A percentile compares a stretch with the other conserved stretches of the same genome.
Evolutionary conservation across 2,329 filamentous ascomycete genomes (phyloP).

Genomic region (Ophiostoma novo-ulmi): DNA sequence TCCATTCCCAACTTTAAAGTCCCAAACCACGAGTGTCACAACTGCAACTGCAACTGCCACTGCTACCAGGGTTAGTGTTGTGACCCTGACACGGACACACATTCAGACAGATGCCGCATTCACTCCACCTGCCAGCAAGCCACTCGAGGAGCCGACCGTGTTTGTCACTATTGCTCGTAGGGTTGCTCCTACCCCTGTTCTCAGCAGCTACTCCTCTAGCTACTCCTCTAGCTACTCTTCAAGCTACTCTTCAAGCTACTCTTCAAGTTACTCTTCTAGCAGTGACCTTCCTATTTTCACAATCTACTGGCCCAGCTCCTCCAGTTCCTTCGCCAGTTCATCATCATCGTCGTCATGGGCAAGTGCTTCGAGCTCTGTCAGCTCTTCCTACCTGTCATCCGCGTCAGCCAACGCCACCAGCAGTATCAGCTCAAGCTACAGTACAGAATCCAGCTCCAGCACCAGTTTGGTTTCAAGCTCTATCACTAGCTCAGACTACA

Average conservation of each 20-base stretch:
- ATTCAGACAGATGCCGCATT: neutral
- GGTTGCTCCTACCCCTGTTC: neutral
- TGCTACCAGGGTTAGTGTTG: neutral
- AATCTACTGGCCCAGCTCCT: neutral
- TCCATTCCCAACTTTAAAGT: neutral
- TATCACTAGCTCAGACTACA: neutral
- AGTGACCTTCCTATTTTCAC: neutral
- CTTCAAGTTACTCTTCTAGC: neutral
- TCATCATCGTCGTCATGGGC: neutral
- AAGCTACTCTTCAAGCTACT: no score
- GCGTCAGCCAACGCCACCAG: neutral
- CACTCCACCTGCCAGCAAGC: neutral
- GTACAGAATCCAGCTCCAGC: neutral
- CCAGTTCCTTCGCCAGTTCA: neutral
- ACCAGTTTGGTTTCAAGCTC: neutral
- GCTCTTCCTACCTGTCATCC: neutral
- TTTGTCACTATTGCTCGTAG: neutral
- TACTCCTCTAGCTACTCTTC: neutral
- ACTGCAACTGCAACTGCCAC: neutral
- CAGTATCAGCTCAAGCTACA: neutral
- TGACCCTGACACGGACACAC: conserved; percentile 5
- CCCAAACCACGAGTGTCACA: neutral
- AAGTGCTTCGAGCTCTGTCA: neutral
- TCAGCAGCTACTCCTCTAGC: neutral
- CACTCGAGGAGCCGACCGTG: neutral